Base-by-base conservation (phyloP, 202 grass and related monocot genomes). In the Schoenoplectus tabernaemontani region DNA sequence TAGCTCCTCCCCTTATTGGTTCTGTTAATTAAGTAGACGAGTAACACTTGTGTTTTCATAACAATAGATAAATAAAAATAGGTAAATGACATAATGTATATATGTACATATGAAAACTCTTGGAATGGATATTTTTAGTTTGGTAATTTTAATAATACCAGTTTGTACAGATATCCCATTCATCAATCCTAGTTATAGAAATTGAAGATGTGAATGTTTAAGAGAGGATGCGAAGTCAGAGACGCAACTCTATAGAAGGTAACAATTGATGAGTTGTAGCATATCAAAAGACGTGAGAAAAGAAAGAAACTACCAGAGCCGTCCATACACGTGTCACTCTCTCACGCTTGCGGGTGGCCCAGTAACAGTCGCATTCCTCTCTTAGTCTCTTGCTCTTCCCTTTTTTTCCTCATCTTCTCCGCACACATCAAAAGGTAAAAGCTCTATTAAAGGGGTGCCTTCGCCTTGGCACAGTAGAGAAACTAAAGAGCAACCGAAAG, bases 401-500 rank as follows among this genome's bases (percentile, higher is more conserved):
- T 11, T 58, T 7, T 71, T 15, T 28, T 82, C 9, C 17, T 81
- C 61, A 20, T 68, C 17, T 82, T 69, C 48, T 72, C 12, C 16
- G 15, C 48, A 82, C 23, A 69, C 51, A 56, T 58, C 23, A 59
- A 9, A 22, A 61, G 16, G 46, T 1, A 17, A 75, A 83, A 61
- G 64, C 81, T 44, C 32, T 75, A 47, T 32, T 62, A 83, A 69
- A 83, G 61, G 65, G 57, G 42, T 20, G 59, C 77, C 58, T 80
- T 64, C 39, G 7, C 11, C 44, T 46, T 11, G 2, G 15, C 8
- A 0, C 12, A 17, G 11, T 34, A 5, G 10, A 51, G 28, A 64
- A 17, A 60, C 4, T 24, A 79, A 76, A 60, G 81, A 76, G 81
- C 19, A 68, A 83, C 63, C 51, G 64, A 47, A 73, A 83, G 53